A percentile compares a stretch with the other conserved stretches of the same genome.
Conservation (phyloP, 345 rosid species). For the Corchorus capsularis region DNA sequence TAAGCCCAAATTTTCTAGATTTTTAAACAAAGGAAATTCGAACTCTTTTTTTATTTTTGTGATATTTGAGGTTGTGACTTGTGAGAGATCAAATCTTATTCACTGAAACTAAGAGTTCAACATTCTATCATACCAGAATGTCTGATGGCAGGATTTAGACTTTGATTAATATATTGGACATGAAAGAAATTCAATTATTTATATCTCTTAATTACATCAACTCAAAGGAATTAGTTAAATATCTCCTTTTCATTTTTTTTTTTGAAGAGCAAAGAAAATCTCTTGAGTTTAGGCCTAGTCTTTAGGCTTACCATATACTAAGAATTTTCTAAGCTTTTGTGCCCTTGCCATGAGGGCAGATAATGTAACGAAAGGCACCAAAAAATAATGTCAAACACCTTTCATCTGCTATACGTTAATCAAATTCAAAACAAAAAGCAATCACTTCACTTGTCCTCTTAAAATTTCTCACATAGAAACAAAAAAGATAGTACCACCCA, state of each 20-base stretch:
- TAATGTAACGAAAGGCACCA: background rate
- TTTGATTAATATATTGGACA: no score
- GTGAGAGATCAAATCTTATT: no score
- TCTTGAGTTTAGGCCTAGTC: background rate
- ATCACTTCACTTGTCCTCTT: background rate
- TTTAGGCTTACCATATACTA: background rate
- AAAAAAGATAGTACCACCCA: no score
- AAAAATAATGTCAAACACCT: background rate
- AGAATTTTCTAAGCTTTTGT: background rate
- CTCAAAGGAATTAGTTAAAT: background rate
- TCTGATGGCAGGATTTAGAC: no score
- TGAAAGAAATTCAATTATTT: background rate
- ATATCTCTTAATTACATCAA: background rate
- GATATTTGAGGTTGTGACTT: no score
- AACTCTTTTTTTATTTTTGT: no score
- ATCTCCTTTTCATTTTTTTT: no score
- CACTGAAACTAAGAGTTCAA: no score
- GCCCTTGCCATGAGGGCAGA: background rate
- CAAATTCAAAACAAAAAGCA: background rate
- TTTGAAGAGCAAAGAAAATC: no score
- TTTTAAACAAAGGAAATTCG: background rate
- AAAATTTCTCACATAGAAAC: background rate
- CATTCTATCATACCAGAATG: no score
- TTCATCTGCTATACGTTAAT: background rate
- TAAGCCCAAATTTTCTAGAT: background rate